Base-by-base conservation (phyloP, 1,284 basidiomycete genomes). In the Cryptococcus sp. region DNA sequence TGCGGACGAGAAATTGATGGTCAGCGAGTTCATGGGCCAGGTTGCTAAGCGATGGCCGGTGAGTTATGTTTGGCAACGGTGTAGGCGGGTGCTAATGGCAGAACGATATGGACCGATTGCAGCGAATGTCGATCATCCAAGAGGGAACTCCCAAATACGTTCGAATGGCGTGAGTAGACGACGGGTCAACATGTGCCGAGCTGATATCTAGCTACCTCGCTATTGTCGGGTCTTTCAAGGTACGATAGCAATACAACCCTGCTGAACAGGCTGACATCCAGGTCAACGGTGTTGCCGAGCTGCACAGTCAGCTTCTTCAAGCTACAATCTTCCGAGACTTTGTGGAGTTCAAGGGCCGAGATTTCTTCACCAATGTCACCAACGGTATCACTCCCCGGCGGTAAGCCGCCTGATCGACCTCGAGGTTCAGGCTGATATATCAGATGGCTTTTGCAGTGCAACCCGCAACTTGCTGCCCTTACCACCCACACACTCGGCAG, bases 231-330 rank as follows among this genome's bases (percentile, higher is more conserved):
- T 75, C 73, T 12, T 75, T 74, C 66, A 91, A 86, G 70, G 66
- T 62, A 7, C 18, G 7, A 12, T 37, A 12, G 19, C 22, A 14
- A 47, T 44, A 7, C n/a, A 31, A 41, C 10, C 26, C 37, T 35
- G 28, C 37, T 36, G 16, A 18, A 2, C 16, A 7, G 9, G 14
- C 28, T 31, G 28, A 31, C 14, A n/a, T 31, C 1, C 31, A 56
- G 60, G 85, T 93, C 63, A 95, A 95, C 63, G 91, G 92, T 68
- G 92, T 95, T 21, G 91, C 92, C n/a, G 91, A 92, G 76, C 82
- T 87, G 1, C 77, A 77, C 65, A 75, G 72, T 19, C 71, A 73
- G 51, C 66, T 77, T 18, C 69, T 78, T 32, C 68, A 75, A 59
- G 59, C 70, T n/a, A 91, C 87, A 16, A 88, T 94, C 66, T 77